Evolutionary conservation across 2,329 filamentous ascomycete genomes (phyloP), one percentile per base, ranked within the genome.

Genomic region (Lasiodiplodia hormozganensis): DNA sequence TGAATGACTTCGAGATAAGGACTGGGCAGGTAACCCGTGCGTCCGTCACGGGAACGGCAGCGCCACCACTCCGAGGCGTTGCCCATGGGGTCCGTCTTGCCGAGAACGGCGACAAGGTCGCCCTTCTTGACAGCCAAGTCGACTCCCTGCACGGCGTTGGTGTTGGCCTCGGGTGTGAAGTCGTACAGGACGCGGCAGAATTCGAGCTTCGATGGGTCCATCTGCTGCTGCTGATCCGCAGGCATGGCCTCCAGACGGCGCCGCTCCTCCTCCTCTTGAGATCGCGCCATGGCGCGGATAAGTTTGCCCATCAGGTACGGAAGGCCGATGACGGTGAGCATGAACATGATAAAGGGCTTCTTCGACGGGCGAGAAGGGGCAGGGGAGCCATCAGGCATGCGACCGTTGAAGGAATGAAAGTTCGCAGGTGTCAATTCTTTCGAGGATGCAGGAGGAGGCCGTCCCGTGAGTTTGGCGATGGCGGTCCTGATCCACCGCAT

Each of bases 291-390:
- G 1, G 92, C 87, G 76, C 89, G 90, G 78, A 99, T 98, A 73
- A 97, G 88, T 83, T 97, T 99, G 81, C 92, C 91, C 94, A 99
- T 97, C 60, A 99, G 86, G 79, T 97, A 99, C 6, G 96, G 96
- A 16, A 99, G 86, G 65, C 96, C 96, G 75, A 99, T 97, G 5
- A 97, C 94, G 21, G 96, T 95, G 53, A 96, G 85, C 70, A 97
- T 85, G 85, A 99, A 99, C 85, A 99, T 95, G 77, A 99, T 87
- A 75, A 99, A 93, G 0, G 96, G 96, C 80, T 98, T 99, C 79
- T 92, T 93, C 77, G 93, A 97, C 21, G 95, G 94, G 74, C 89
- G 90, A 4, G 92, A 83, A 3, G 92, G 83, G 18, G 85, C 85
- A 0, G 90, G 85, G 2, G 88, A 86, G 72, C 92, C 93, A 73